Evolutionary conservation across 257 asterid genomes (phyloP).

Genomic region (Verbascum thapsus): DNA sequence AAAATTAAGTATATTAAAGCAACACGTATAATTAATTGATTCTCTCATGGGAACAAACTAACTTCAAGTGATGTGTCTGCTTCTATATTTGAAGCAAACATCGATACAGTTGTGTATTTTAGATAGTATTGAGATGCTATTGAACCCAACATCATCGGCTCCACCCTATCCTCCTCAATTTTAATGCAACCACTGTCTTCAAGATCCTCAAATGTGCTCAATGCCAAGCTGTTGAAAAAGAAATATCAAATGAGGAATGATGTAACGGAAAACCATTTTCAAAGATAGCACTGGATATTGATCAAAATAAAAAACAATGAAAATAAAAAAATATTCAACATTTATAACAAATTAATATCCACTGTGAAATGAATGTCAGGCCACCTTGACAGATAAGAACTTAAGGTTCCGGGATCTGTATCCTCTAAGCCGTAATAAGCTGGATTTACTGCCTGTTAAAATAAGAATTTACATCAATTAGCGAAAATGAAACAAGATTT

Average conservation of each 20-base stretch:
- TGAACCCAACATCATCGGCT: conserved; percentile 95
- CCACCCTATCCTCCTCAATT: conserved; percentile 79
- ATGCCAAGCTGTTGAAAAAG: conserved; percentile 58
- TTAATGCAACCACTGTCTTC: conserved; percentile 96
- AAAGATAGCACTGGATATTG: conserved; percentile 10
- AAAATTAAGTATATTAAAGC: conserved; percentile 18
- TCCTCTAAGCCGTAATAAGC: conserved; percentile 91
- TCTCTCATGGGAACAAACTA: conserved; percentile 37
- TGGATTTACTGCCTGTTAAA: conserved; percentile 79
- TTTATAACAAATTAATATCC: too few relatives aligned
- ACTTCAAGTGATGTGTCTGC: conserved; percentile 92
- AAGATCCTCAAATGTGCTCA: conserved; percentile 90
- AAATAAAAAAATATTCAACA: too few relatives aligned
- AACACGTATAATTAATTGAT: conserved; percentile 15
- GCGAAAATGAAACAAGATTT: neutral
- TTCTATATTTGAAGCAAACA: conserved; percentile 94
- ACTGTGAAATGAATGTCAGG: neutral
- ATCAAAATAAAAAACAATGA: conserved; percentile 7
- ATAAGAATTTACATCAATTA: conserved; percentile 25
- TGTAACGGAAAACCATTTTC: conserved; percentile 25
- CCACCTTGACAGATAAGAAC: conserved; percentile 92
- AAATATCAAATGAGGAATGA: conserved; percentile 18
- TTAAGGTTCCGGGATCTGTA: conserved; percentile 72
- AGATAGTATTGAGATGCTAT: conserved; percentile 93
- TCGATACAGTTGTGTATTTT: conserved; percentile 85